A percentile compares a stretch with the other conserved stretches of the same genome.
Conservation (phyloP, 73 alveolate genomes). For the Paraurostyla sp. region DNA sequence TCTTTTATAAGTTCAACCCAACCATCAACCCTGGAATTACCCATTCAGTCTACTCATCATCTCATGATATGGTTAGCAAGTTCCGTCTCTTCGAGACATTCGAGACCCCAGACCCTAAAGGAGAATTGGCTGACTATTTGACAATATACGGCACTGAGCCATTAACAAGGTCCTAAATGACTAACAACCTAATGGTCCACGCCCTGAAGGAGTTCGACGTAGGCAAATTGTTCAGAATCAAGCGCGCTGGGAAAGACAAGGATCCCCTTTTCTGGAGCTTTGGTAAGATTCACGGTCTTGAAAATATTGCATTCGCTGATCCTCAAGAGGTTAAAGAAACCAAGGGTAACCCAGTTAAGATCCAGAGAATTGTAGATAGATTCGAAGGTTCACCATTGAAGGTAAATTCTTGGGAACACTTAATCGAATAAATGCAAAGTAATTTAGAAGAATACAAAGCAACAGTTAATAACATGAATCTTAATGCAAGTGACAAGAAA, state of each 20-base stretch:
- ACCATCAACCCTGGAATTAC: conserved; percentile 9
- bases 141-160: conserved; percentile 41
- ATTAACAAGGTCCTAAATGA: conserved; percentile 23
- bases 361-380: conserved; percentile 58
- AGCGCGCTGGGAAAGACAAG: conserved; percentile 69
- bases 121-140: conserved; percentile 17
- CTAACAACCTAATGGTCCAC: conserved; percentile 26
- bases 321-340: conserved; percentile 30
- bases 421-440: neutral
- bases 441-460: conserved; percentile 49
- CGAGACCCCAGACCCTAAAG: conserved; percentile 26
- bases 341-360: conserved; percentile 68
- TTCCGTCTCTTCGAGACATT: conserved; percentile 62
- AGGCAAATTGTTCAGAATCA: conserved; percentile 22
- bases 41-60: conserved; percentile 41
- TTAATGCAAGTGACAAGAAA: conserved; percentile 57
- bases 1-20: conserved; percentile 54
- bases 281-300: conserved; percentile 81
- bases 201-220: conserved; percentile 47
- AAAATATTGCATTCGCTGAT: conserved; percentile 74
- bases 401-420: conserved; percentile 50
- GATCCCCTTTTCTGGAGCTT: conserved; percentile 68
- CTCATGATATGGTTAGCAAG: conserved; percentile 58
- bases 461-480: conserved; percentile 36
- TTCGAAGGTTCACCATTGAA: conserved; percentile 35